These are phyloP conservation scores for Penicillium flavigenum DNA, from an alignment of 495 filamentous ascomycete genomes.

Conservation along the genomic window DNA sequence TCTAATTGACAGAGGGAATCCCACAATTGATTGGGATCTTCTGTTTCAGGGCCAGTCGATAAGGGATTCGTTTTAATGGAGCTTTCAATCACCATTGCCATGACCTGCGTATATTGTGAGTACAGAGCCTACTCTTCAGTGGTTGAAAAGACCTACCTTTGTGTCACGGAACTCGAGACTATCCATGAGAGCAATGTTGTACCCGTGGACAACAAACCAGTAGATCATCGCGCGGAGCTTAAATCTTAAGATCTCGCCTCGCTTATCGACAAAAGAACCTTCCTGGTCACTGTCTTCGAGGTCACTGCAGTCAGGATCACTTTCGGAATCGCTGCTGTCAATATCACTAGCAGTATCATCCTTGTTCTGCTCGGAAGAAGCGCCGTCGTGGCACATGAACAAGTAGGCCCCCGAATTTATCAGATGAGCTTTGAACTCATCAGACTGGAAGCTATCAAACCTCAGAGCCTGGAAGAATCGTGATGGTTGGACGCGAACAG, in stretches of 20 bases:
- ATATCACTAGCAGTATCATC: conserved; percentile 4
- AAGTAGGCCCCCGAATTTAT: conserved; percentile 55
- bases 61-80: not conserved
- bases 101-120: conserved; percentile 14
- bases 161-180: conserved; percentile 59
- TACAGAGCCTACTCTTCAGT: not conserved
- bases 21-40: not conserved
- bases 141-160: conserved; percentile 42
- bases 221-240: conserved; percentile 49
- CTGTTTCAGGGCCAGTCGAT: not conserved
- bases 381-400: conserved; percentile 68
- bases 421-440: conserved; percentile 55
- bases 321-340: not conserved
- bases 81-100: conserved; percentile 50
- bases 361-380: conserved; percentile 13
- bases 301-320: not conserved
- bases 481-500: conserved; percentile 2
- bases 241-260: conserved; percentile 15
- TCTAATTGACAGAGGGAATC: not conserved
- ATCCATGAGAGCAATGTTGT: conserved; percentile 61
- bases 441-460: conserved; percentile 47
- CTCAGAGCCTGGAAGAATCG: conserved; percentile 8
- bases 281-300: not conserved
- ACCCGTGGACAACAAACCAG: conserved; percentile 45
- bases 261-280: not conserved